These are phyloP conservation scores for Solanum corneliomulleri DNA, from an alignment of 257 asterid genomes.

Conservation along the genomic window DNA sequence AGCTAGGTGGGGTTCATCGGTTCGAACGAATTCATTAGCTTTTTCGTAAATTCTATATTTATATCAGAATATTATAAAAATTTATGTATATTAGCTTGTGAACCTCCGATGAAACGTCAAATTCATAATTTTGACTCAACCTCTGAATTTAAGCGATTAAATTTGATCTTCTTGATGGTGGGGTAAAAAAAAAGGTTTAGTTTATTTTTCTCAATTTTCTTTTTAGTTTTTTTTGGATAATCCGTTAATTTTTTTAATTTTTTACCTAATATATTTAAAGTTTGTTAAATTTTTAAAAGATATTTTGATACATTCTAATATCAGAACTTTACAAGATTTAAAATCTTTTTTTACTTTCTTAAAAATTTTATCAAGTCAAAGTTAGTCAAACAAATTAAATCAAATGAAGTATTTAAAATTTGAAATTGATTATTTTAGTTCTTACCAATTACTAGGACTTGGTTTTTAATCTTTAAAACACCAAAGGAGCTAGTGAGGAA, in stretches of 20 bases:
- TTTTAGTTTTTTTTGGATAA: not conserved
- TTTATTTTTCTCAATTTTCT: not conserved
- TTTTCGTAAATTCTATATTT: no score
- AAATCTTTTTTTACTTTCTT: not conserved
- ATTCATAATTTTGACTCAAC: no score
- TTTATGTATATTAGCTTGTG: no score
- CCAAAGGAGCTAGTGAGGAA: not conserved
- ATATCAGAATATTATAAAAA: no score
- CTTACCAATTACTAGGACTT: not conserved
- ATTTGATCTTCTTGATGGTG: not conserved
- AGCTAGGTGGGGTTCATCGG: no score
- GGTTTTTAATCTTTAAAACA: not conserved
- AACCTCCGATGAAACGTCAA: no score
- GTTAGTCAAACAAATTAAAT: not conserved
- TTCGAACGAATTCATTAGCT: no score
- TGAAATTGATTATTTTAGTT: not conserved
- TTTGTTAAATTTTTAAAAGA: rapidly evolving
- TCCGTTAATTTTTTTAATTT: not conserved
- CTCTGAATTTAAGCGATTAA: no score
- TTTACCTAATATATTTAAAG: no score
- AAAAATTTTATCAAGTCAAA: not conserved
- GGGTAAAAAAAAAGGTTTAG: not conserved
- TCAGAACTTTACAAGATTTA: not conserved
- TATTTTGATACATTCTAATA: not conserved
- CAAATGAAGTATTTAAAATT: not conserved